These are phyloP conservation scores for Fagopyrum esculentum DNA, from an alignment of 148 eudicot genomes.

Conservation along the genomic window DNA sequence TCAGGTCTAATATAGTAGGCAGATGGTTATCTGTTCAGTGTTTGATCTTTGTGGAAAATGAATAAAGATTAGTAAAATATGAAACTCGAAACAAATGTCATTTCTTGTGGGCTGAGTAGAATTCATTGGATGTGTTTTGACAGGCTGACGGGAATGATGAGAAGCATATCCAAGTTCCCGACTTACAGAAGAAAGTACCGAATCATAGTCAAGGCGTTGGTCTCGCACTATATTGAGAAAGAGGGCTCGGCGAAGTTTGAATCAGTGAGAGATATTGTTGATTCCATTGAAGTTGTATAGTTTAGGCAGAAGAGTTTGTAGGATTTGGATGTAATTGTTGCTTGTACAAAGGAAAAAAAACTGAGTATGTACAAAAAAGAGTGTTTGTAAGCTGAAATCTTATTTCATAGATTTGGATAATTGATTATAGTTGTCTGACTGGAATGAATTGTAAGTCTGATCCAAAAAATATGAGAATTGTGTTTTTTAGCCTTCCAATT, in stretches of 20 bases:
- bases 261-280: slow-evolving; percentile 29
- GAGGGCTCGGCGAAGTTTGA: slow-evolving; percentile 37
- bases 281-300: slow-evolving; percentile 33
- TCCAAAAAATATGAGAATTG: too few species aligned
- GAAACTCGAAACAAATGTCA: not conserved
- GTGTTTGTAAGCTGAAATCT: slow-evolving; percentile 2
- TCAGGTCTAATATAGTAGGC: not conserved
- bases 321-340: not conserved
- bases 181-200: slow-evolving; percentile 69
- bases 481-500: too few species aligned
- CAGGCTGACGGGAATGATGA: slow-evolving; percentile 73
- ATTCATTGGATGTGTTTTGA: not conserved
- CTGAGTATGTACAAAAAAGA: not conserved
- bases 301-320: not conserved
- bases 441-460: too few species aligned
- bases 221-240: slow-evolving; percentile 31
- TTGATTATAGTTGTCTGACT: not conserved
- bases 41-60: not conserved
- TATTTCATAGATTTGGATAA: not conserved
- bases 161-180: slow-evolving; percentile 70
- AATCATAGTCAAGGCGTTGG: slow-evolving; percentile 52
- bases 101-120: not conserved
- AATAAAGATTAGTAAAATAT: not conserved
- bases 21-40: not conserved
- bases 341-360: not conserved